phyloP scores from a whole-genome alignment of 331 rosid genomes.

The Prunus yedoensis region DNA sequence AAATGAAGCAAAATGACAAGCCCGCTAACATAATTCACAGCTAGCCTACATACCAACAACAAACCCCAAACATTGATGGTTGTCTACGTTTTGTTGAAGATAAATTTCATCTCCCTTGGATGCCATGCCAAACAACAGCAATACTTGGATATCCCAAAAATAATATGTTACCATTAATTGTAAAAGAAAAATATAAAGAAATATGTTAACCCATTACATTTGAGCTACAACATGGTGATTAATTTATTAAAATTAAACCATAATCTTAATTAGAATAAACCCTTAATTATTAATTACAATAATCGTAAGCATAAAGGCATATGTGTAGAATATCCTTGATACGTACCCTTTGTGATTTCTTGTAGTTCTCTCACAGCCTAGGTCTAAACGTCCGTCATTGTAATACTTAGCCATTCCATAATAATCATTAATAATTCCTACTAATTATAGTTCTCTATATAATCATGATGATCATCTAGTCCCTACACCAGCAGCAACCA shows the following conservation, averaged over 20 bases:
- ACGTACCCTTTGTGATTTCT: neutral
- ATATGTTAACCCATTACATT: neutral
- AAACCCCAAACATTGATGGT: neutral
- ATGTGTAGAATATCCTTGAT: constrained; percentile 36
- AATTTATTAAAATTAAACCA: neutral
- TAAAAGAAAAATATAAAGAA: neutral
- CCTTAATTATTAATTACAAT: neutral
- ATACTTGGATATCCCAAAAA: too few species aligned
- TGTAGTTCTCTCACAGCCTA: constrained; percentile 17
- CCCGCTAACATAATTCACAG: neutral
- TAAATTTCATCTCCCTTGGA: neutral
- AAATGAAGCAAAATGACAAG: neutral
- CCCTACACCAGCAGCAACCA: neutral
- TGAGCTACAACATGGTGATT: neutral
- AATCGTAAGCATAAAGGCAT: neutral
- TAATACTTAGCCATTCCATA: neutral
- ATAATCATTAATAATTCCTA: neutral
- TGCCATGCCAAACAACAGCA: too few species aligned
- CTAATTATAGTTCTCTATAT: neutral
- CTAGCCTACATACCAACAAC: too few species aligned
- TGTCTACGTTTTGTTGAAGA: neutral
- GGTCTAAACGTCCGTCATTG: constrained; percentile 22
- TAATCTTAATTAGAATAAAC: neutral
- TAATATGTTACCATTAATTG: neutral
- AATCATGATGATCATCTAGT: neutral